These are phyloP conservation scores for Ulmus americana DNA, from an alignment of 331 rosid species.

Conservation along the genomic window DNA sequence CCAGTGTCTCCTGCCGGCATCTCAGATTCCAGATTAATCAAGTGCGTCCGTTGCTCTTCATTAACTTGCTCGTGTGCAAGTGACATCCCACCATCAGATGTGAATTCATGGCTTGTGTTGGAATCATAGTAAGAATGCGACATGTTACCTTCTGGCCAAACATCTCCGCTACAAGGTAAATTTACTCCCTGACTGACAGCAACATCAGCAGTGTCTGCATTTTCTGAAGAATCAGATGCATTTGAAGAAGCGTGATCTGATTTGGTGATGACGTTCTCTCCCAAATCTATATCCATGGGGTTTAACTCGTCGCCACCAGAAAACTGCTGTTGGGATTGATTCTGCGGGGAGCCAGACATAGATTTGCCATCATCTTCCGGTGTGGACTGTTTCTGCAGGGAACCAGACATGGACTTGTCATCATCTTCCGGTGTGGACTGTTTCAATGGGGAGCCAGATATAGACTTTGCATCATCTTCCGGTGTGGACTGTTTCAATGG, in stretches of 20 bases:
- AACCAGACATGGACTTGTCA: slow-evolving; percentile 26
- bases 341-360: slow-evolving; percentile 15
- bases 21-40: slow-evolving; percentile 42
- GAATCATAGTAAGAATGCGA: slow-evolving; percentile 69
- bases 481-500: slow-evolving; percentile 20
- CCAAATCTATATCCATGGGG: slow-evolving; percentile 32
- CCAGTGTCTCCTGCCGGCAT: slow-evolving; percentile 33
- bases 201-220: slow-evolving; percentile 34
- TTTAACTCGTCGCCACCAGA: slow-evolving; percentile 26
- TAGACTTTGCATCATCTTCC: slow-evolving; percentile 28
- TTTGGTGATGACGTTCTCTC: slow-evolving; percentile 30
- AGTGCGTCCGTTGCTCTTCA: slow-evolving; percentile 34
- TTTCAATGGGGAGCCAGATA: slow-evolving; percentile 19
- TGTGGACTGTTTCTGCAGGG: slow-evolving; percentile 20
- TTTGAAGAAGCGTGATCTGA: slow-evolving; percentile 31
- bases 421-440: slow-evolving; percentile 22
- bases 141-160: slow-evolving; percentile 54
- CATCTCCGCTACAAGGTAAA: slow-evolving; percentile 41
- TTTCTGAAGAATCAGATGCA: slow-evolving; percentile 34
- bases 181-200: slow-evolving; percentile 34
- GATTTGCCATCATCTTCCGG: slow-evolving; percentile 10
- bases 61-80: slow-evolving; percentile 40
- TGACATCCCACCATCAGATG: slow-evolving; percentile 44
- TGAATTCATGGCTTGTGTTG: slow-evolving; percentile 40
- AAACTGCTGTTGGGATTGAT: slow-evolving; percentile 28